Percentiles rank a stretch among this genome's conserved stretches.
Evolutionary conservation across 2,329 filamentous ascomycete genomes (phyloP).

Genomic region (Emmonsiellopsis sp.): DNA sequence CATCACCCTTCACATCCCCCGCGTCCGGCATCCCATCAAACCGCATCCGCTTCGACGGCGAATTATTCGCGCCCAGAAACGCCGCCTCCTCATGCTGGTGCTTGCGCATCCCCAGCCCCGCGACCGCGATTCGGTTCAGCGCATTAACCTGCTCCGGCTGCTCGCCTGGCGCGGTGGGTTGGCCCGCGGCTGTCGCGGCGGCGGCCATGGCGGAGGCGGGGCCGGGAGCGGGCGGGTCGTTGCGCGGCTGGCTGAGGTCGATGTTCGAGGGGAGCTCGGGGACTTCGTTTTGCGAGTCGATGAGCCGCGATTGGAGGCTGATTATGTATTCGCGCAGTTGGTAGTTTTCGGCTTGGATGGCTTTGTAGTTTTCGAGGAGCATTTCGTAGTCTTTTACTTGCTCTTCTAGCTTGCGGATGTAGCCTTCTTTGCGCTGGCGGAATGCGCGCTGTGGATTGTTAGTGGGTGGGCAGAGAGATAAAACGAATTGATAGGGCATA

Average conservation of each 20-base stretch:
- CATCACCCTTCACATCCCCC: background rate
- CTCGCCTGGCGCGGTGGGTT: slow-evolving; percentile 10
- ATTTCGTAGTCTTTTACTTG: slow-evolving; percentile 74
- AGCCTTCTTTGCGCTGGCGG: slow-evolving; percentile 92
- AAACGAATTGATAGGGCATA: slow-evolving; percentile 38
- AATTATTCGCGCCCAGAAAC: slow-evolving; percentile 19
- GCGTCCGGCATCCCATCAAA: background rate
- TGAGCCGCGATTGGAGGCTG: slow-evolving; percentile 73
- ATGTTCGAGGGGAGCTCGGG: slow-evolving; percentile 76
- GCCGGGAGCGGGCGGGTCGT: slow-evolving; percentile 22
- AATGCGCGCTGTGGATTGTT: slow-evolving; percentile 66
- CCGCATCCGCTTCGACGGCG: background rate
- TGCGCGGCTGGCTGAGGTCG: slow-evolving; percentile 53
- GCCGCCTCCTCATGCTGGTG: slow-evolving; percentile 30
- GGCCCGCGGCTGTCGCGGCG: slow-evolving; percentile 1
- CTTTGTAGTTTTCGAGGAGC: slow-evolving; percentile 69
- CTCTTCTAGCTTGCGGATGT: slow-evolving; percentile 95
- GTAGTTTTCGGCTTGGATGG: slow-evolving; percentile 82
- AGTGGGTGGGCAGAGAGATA: background rate
- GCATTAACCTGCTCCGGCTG: slow-evolving; percentile 32
- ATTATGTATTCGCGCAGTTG: slow-evolving; percentile 87
- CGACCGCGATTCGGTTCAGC: slow-evolving; percentile 35
- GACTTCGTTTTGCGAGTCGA: slow-evolving; percentile 75
- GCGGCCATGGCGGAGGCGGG: slow-evolving; percentile 11
- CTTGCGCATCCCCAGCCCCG: slow-evolving; percentile 36